phyloP scores from a whole-genome alignment of 257 asterid species.

The Vinca minor region DNA sequence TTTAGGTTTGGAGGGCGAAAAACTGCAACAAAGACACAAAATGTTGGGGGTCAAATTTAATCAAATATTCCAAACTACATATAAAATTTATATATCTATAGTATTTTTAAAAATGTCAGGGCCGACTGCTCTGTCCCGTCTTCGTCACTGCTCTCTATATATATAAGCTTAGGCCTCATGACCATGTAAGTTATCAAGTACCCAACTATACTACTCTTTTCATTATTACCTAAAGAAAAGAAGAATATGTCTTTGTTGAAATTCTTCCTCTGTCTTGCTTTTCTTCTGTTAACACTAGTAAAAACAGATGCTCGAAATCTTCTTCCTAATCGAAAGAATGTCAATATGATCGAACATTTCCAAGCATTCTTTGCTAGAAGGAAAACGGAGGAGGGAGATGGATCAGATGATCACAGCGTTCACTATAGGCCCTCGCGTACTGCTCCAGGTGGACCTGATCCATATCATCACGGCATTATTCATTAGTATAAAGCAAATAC shows the following conservation, averaged over 20 bases:
- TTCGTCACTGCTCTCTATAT: neutral
- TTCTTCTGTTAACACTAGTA: constrained; percentile 17
- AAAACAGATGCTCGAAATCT: constrained; percentile 18
- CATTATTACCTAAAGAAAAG: constrained; percentile 1
- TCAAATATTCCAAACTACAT: too few species aligned
- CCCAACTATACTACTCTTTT: neutral
- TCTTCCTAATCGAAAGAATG: neutral
- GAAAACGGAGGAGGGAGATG: constrained; percentile 14
- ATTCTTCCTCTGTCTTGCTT: constrained; percentile 19
- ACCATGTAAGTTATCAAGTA: too few species aligned
- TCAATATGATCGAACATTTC: constrained; percentile 15
- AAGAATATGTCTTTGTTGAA: constrained; percentile 21
- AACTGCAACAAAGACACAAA: too few species aligned
- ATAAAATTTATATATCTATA: too few species aligned
- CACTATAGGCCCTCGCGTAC: constrained; percentile 23
- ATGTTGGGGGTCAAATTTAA: too few species aligned
- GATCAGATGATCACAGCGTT: constrained; percentile 9
- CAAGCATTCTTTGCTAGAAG: constrained; percentile 24
- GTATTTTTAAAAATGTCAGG: too few species aligned
- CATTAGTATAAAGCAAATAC: too few species aligned
- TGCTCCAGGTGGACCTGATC: constrained; percentile 54
- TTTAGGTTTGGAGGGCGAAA: too few species aligned
- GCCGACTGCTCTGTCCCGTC: too few species aligned
- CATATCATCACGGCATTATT: constrained; percentile 30
- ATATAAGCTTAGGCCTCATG: neutral